Evolutionary conservation across 1,284 basidiomycete species (phyloP).

Genomic region (Trametes sp.): DNA sequence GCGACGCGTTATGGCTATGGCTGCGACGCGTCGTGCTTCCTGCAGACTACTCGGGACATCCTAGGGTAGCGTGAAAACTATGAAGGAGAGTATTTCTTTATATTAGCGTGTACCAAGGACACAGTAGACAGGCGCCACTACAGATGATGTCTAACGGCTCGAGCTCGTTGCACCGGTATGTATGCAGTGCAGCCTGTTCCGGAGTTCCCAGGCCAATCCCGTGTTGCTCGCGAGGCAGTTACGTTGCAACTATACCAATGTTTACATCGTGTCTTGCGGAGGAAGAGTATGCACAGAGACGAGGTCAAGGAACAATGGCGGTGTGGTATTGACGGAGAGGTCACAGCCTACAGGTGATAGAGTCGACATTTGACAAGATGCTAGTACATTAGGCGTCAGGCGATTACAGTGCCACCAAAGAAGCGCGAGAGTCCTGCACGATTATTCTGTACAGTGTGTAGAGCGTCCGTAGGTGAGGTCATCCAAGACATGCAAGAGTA

Average conservation of each 20-base stretch:
- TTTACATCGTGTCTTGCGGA: too few species aligned
- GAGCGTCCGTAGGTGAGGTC: constrained; percentile 5
- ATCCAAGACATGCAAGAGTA: background rate
- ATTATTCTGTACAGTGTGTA: background rate
- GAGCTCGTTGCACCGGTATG: background rate
- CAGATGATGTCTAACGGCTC: too few species aligned
- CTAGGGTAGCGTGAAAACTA: too few species aligned
- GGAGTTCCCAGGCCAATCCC: too few species aligned
- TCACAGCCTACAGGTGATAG: background rate
- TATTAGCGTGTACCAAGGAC: too few species aligned
- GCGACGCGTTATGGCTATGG: constrained; percentile 4
- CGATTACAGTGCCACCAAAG: background rate
- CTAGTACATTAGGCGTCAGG: background rate
- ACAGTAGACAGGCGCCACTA: too few species aligned
- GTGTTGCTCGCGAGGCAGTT: too few species aligned
- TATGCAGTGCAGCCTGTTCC: background rate
- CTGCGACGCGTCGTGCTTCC: background rate
- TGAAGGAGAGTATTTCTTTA: too few species aligned
- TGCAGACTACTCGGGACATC: too few species aligned
- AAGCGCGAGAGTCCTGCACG: background rate
- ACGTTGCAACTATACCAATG: background rate
- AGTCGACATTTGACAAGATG: constrained; percentile 6
- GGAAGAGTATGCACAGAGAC: background rate
- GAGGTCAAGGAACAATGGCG: background rate
- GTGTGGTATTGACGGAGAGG: background rate